These are phyloP conservation scores for Paecilomyces niveus DNA, from an alignment of 2,329 filamentous ascomycete genomes.

Conservation along the genomic window DNA sequence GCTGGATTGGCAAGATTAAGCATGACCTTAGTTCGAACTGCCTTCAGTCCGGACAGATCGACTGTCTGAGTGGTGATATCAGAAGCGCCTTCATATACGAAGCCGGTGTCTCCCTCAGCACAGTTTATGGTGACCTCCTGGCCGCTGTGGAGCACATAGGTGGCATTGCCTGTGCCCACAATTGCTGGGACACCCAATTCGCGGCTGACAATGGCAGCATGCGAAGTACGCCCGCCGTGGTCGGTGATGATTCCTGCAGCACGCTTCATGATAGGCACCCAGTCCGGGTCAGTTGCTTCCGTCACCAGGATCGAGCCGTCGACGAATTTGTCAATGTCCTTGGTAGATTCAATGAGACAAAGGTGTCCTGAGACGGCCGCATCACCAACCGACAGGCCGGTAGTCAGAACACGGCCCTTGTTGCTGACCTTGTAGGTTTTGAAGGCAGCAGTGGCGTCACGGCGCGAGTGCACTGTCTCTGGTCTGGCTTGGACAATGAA, in stretches of 20 bases:
- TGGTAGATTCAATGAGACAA: constrained; percentile 24
- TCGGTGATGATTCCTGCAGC: constrained; percentile 32
- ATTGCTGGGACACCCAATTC: constrained; percentile 33
- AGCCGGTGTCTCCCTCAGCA: constrained; percentile 30
- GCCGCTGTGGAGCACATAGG: constrained; percentile 29
- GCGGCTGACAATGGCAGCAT: constrained; percentile 37
- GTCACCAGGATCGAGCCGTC: constrained; percentile 30
- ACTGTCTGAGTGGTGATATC: constrained; percentile 26
- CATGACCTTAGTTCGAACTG: constrained; percentile 27
- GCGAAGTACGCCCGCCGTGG: constrained; percentile 23
- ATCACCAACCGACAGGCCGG: constrained; percentile 26
- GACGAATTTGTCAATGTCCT: constrained; percentile 26
- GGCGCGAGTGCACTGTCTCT: constrained; percentile 31
- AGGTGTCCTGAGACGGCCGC: constrained; percentile 26
- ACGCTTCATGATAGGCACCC: constrained; percentile 34
- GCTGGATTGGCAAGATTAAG: constrained; percentile 33
- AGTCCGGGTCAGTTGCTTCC: constrained; percentile 30
- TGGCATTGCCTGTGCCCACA: constrained; percentile 30
- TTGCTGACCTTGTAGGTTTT: constrained; percentile 26
- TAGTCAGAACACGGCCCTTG: constrained; percentile 20
- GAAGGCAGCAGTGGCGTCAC: constrained; percentile 19
- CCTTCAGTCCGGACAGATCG: constrained; percentile 17
- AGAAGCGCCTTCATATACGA: constrained; percentile 30
- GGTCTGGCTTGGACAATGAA: constrained; percentile 33
- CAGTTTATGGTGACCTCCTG: constrained; percentile 35